Conservation (phyloP, 2,329 filamentous ascomycete species). For the Cladosporium sp. region DNA sequence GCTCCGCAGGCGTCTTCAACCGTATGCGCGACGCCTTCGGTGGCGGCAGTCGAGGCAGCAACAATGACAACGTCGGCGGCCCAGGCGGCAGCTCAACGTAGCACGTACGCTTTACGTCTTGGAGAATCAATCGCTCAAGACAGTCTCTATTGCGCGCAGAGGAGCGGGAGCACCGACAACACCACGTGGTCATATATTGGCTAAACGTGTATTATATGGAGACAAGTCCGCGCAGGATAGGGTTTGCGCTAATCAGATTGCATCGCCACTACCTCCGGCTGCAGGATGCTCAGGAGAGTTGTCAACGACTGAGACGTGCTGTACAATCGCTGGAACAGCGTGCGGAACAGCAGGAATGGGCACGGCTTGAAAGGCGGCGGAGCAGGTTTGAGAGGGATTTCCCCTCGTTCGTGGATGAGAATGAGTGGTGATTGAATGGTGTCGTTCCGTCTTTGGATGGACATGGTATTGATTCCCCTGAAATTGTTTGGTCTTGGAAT, state of each 20-base stretch:
- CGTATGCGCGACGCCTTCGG: slow-evolving; percentile 33
- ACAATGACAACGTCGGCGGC: background rate
- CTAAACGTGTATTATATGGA: too few species aligned
- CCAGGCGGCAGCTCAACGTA: background rate
- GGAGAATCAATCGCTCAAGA: background rate
- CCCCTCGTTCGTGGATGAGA: too few species aligned
- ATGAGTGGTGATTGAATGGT: too few species aligned
- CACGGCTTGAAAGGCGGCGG: background rate
- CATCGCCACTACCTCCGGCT: background rate
- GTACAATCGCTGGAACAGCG: background rate
- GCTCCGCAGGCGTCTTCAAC: slow-evolving; percentile 24
- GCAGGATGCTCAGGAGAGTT: background rate
- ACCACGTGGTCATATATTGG: too few species aligned
- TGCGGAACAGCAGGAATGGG: background rate
- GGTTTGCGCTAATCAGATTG: background rate
- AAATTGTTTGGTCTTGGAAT: too few species aligned
- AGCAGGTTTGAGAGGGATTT: background rate
- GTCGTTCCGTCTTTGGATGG: too few species aligned
- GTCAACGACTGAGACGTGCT: background rate
- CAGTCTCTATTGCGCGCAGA: background rate
- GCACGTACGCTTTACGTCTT: background rate
- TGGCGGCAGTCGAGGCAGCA: slow-evolving; percentile 11
- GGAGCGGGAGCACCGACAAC: too few species aligned
- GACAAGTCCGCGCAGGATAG: background rate
- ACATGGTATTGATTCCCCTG: too few species aligned